These are phyloP conservation scores for Arctium lappa DNA, from an alignment of 129 eudicot species.

Conservation along the genomic window DNA sequence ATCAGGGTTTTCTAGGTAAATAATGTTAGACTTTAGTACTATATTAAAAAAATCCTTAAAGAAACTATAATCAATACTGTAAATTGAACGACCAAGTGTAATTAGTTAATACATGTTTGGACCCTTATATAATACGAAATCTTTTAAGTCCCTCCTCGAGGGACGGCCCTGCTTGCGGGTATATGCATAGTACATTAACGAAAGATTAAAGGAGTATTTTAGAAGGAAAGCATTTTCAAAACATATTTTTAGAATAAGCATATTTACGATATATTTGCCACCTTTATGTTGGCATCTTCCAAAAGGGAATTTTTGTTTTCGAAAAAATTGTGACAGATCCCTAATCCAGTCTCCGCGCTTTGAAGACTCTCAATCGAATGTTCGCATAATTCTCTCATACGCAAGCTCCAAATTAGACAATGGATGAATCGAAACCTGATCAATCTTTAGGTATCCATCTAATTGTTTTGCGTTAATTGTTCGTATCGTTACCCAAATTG, in stretches of 20 bases:
- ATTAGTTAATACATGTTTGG: no score
- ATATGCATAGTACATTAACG: neutral
- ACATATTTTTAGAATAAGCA: neutral
- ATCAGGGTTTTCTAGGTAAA: no score
- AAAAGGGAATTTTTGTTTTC: neutral
- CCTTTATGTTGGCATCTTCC: neutral
- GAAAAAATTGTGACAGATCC: slow-evolving; percentile 11
- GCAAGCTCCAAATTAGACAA: neutral
- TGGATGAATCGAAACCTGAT: slow-evolving; percentile 37
- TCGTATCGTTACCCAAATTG: neutral
- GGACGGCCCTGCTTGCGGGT: no score
- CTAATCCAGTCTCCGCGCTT: slow-evolving; percentile 12
- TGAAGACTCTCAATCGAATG: neutral
- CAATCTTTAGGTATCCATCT: slow-evolving; percentile 24
- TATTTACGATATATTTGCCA: neutral
- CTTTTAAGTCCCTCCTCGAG: no score
- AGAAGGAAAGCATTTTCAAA: no score
- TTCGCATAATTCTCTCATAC: neutral
- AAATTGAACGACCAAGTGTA: no score
- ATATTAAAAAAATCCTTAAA: no score
- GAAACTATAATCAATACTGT: no score
- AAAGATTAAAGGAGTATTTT: neutral
- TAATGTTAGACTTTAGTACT: no score
- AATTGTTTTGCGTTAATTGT: slow-evolving; percentile 5
- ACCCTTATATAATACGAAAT: no score